Evolutionary conservation across 2,329 filamentous ascomycete species (phyloP).

Genomic region (Aureobasidium lini): DNA sequence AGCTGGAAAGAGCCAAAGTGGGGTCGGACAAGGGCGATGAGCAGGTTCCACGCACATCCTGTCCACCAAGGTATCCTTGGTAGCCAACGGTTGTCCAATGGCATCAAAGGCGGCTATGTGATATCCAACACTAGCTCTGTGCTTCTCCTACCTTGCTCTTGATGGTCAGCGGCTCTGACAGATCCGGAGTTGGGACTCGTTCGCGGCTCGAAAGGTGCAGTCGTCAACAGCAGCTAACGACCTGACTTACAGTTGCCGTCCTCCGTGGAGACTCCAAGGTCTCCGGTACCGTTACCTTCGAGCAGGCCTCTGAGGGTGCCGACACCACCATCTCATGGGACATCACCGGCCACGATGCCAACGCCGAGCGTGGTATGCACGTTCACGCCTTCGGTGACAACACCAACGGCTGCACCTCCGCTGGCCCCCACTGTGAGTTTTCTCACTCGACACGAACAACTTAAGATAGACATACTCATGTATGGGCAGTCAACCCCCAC

Average conservation of each 20-base stretch:
- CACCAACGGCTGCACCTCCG: conserved; percentile 99
- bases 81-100: conserved; percentile 1
- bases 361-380: conserved; percentile 96
- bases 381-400: conserved; percentile 99
- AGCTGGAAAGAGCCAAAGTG: conserved; percentile 1
- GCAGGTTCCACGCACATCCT: conserved; percentile 23
- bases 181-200: background rate
- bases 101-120: background rate
- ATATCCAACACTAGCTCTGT: background rate
- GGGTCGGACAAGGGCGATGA: conserved; percentile 32
- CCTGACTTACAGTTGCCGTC: conserved; percentile 64
- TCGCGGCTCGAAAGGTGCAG: background rate
- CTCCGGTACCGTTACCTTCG: conserved; percentile 87
- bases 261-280: conserved; percentile 97
- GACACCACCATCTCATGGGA: conserved; percentile 87
- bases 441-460: background rate
- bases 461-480: conserved; percentile 7
- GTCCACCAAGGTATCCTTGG: conserved; percentile 20
- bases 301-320: conserved; percentile 75
- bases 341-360: conserved; percentile 85
- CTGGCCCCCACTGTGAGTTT: conserved; percentile 87
- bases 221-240: background rate
- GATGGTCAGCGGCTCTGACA: background rate
- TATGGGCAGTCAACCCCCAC: conserved; percentile 79
- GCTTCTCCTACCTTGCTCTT: background rate